These are phyloP conservation scores for Xanthoconium purpureum DNA, from an alignment of 768 basidiomycete genomes.

Conservation along the genomic window DNA sequence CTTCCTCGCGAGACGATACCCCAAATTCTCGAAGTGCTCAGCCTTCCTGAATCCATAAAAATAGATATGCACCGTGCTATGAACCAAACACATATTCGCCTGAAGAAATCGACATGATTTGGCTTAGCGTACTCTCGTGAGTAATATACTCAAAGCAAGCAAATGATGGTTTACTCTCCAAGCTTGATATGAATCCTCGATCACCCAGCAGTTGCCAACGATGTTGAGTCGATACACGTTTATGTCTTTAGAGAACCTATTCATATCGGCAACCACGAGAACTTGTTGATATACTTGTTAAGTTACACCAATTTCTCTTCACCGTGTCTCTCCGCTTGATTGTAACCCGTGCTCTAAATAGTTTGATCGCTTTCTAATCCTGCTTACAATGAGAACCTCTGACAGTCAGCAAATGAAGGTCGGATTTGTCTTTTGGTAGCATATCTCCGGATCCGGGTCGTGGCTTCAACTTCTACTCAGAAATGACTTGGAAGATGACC, in stretches of 20 bases:
- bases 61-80: conserved; percentile 62
- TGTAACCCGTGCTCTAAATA: not conserved
- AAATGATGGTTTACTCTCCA: conserved; percentile 8
- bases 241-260: not conserved
- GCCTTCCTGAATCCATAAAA: conserved; percentile 42
- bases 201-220: conserved; percentile 3
- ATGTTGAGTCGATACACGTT: not conserved
- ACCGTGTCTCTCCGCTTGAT: not conserved
- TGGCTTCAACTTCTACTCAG: not conserved
- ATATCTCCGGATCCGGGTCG: not conserved
- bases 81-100: conserved; percentile 48
- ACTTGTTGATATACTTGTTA: not conserved
- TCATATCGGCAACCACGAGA: not conserved
- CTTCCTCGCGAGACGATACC: conserved; percentile 56
- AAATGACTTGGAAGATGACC: not conserved
- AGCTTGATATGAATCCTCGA: not conserved
- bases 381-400: not conserved
- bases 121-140: conserved; percentile 2
- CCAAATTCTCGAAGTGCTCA: conserved; percentile 44
- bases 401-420: not conserved
- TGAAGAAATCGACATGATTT: conserved; percentile 15
- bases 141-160: conserved; percentile 3
- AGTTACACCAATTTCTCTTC: not conserved
- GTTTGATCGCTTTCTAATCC: not conserved
- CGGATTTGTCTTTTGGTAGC: not conserved